phyloP scores from a whole-genome alignment of 441 rosid species.

The Capsella rubella region DNA sequence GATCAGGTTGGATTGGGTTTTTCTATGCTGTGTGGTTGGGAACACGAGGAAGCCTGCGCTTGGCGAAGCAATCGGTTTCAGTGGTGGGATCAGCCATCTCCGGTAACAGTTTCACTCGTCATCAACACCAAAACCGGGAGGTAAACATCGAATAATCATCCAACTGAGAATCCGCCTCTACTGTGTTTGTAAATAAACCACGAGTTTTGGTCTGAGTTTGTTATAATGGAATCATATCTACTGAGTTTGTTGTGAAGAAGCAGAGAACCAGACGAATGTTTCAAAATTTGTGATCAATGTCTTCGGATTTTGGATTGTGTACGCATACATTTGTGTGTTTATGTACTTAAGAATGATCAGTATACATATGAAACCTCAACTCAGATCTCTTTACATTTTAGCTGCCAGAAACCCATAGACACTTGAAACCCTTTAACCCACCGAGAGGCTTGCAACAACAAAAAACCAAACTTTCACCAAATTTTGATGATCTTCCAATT shows the following conservation, averaged over 20 bases:
- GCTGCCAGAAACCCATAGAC: not conserved
- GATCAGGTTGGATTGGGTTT: slow-evolving; percentile 94
- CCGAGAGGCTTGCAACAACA: slow-evolving; percentile 27
- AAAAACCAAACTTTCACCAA: slow-evolving; percentile 18
- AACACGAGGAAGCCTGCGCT: slow-evolving; percentile 60
- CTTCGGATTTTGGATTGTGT: slow-evolving; percentile 3
- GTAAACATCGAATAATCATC: slow-evolving; percentile 19
- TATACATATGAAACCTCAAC: slow-evolving; percentile 25
- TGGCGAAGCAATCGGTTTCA: slow-evolving; percentile 68
- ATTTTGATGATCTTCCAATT: slow-evolving; percentile 34
- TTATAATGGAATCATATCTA: slow-evolving; percentile 19
- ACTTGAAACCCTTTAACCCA: slow-evolving; percentile 28
- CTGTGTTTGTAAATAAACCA: slow-evolving; percentile 28
- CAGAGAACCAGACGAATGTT: slow-evolving; percentile 25
- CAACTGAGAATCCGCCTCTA: slow-evolving; percentile 20
- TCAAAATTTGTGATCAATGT: slow-evolving; percentile 8
- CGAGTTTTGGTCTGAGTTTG: slow-evolving; percentile 34
- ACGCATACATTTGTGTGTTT: slow-evolving; percentile 25
- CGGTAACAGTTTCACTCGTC: slow-evolving; percentile 52
- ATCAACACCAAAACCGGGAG: slow-evolving; percentile 35
- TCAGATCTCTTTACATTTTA: slow-evolving; percentile 23
- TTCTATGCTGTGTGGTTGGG: slow-evolving; percentile 79
- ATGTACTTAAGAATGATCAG: slow-evolving; percentile 37
- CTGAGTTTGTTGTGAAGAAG: slow-evolving; percentile 26
- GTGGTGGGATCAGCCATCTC: slow-evolving; percentile 69